A percentile compares a stretch with the other conserved stretches of the same genome.
Evolutionary conservation across 2,329 filamentous ascomycete species (phyloP).

Genomic region (Coniochaeta sp.): DNA sequence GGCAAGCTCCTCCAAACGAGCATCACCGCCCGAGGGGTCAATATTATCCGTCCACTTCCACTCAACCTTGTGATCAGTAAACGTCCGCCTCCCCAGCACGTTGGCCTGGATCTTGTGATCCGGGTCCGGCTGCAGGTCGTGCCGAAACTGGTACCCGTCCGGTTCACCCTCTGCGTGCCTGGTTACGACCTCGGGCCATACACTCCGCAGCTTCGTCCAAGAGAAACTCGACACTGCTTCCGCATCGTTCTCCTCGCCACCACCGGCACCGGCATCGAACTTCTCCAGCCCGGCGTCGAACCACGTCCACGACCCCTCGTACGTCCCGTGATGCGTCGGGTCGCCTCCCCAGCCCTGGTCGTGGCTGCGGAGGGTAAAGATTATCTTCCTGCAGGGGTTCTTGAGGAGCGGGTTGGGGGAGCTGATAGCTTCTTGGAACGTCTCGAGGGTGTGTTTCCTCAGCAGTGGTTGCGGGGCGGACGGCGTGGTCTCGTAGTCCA

Average conservation of each 20-base stretch:
- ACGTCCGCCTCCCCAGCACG: slow-evolving; percentile 24
- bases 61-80: slow-evolving; percentile 37
- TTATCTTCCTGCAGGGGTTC: slow-evolving; percentile 51
- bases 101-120: slow-evolving; percentile 43
- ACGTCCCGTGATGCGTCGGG: slow-evolving; percentile 26
- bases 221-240: not conserved
- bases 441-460: slow-evolving; percentile 22
- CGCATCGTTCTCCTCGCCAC: slow-evolving; percentile 9
- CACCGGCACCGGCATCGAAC: slow-evolving; percentile 39
- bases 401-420: slow-evolving; percentile 33
- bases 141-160: slow-evolving; percentile 23
- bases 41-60: slow-evolving; percentile 48
- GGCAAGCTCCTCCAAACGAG: slow-evolving; percentile 22
- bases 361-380: slow-evolving; percentile 48
- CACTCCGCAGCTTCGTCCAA: slow-evolving; percentile 3
- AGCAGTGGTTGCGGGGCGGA: slow-evolving; percentile 9
- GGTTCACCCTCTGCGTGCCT: slow-evolving; percentile 4
- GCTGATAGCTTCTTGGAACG: slow-evolving; percentile 28
- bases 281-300: slow-evolving; percentile 56
- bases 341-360: slow-evolving; percentile 53
- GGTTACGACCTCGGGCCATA: slow-evolving; percentile 9
- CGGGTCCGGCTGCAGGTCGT: slow-evolving; percentile 25
- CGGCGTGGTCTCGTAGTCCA: not conserved
- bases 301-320: slow-evolving; percentile 50
- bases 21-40: slow-evolving; percentile 19